Conservation (phyloP, 75 land plant species). For the Pinus tabuliformis region DNA sequence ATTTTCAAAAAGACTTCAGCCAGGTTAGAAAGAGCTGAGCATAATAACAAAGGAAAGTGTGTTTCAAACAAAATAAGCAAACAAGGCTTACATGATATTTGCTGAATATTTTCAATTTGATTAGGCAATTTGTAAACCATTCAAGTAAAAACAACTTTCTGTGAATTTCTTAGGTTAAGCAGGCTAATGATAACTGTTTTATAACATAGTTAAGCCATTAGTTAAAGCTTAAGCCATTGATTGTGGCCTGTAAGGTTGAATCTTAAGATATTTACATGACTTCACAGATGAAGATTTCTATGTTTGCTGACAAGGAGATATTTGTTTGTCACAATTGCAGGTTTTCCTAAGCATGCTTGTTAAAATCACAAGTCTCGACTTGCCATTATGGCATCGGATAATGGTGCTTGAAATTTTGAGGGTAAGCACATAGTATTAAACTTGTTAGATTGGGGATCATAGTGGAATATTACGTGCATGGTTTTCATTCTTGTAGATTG, state of each 20-base stretch:
- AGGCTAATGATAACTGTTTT: background rate
- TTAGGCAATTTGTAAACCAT: background rate
- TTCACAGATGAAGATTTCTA: background rate
- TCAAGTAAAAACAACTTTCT: background rate
- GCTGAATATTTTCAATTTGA: background rate
- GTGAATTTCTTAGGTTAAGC: background rate
- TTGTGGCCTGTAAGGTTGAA: background rate
- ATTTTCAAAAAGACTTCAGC: no score
- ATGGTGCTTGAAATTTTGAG: slow-evolving; percentile 96
- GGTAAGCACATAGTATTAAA: slow-evolving; percentile 39
- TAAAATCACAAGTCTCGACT: slow-evolving; percentile 73
- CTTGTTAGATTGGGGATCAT: background rate
- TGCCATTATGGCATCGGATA: slow-evolving; percentile 96
- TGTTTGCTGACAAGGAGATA: background rate
- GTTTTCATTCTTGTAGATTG: slow-evolving; percentile 4
- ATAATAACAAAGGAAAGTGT: no score
- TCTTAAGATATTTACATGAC: background rate
- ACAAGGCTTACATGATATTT: background rate
- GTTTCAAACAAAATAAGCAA: no score
- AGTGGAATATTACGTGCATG: background rate
- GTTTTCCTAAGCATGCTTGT: slow-evolving; percentile 92
- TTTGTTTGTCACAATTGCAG: slow-evolving; percentile 24
- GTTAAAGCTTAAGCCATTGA: no score
- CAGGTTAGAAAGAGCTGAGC: no score
- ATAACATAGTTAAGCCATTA: background rate